Conservation (phyloP, 192 early-diverging fungal species). For the Rhizophagus clarus region DNA sequence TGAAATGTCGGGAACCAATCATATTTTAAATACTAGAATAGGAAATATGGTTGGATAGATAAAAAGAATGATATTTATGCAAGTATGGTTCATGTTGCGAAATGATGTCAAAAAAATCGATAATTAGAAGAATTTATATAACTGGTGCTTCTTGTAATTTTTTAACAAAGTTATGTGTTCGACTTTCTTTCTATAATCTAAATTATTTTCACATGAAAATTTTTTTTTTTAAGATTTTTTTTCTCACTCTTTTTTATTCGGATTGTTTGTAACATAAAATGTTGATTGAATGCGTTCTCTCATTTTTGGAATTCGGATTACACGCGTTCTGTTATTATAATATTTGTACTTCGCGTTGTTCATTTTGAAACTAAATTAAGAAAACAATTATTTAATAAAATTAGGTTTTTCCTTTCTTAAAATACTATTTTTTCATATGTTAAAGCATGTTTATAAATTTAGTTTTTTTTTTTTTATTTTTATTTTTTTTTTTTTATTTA, state of each 20-base stretch:
- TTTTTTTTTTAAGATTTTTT: background rate
- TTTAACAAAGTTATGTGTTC: no score
- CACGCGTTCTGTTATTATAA: background rate
- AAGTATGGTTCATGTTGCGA: no score
- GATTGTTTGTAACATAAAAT: background rate
- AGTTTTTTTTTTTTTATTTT: background rate
- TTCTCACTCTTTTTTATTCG: background rate
- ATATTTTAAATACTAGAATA: no score
- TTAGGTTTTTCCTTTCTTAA: no score
- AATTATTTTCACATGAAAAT: background rate
- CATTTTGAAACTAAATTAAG: background rate
- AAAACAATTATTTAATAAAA: background rate
- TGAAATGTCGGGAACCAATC: no score
- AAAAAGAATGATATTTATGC: no score
- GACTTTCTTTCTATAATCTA: no score
- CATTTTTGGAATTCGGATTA: background rate
- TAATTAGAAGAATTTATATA: background rate
- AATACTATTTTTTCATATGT: background rate
- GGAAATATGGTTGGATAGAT: no score
- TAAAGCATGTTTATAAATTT: no score
- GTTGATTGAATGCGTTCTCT: background rate
- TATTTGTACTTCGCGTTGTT: background rate
- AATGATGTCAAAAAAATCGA: background rate
- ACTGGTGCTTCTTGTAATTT: background rate
- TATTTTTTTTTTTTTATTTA: background rate